phyloP scores from a whole-genome alignment of 2,329 filamentous ascomycete genomes.

The Sclerotinia nivalis region DNA sequence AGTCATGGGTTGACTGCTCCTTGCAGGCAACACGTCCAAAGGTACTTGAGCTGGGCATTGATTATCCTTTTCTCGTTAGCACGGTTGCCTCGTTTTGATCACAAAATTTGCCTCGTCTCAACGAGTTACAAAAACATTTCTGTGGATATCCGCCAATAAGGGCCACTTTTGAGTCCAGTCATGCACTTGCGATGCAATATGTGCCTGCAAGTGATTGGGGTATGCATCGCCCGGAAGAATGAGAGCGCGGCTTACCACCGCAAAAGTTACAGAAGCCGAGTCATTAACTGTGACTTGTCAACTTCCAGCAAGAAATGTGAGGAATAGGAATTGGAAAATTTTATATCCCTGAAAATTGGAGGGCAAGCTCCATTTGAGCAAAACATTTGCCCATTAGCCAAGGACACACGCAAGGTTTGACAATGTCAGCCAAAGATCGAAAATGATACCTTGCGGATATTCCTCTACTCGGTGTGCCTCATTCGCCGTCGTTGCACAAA shows the following conservation, averaged over 20 bases:
- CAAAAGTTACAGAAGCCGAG: conserved; percentile 16
- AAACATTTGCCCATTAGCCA: neutral
- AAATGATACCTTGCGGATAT: conserved; percentile 1
- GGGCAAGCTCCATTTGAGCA: conserved; percentile 1
- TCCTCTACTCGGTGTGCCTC: conserved; percentile 13
- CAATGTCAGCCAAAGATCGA: conserved; percentile 2
- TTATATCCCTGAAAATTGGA: neutral
- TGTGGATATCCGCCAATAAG: conserved; percentile 22
- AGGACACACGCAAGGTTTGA: neutral
- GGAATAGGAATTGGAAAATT: neutral
- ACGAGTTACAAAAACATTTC: conserved; percentile 24
- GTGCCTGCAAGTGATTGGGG: conserved; percentile 23
- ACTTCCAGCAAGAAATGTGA: neutral
- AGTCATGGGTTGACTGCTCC: conserved; percentile 29
- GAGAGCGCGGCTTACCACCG: conserved; percentile 4
- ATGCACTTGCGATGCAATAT: conserved; percentile 20
- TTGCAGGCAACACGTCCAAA: conserved; percentile 25
- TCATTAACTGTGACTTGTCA: conserved; percentile 5
- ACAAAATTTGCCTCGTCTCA: conserved; percentile 25
- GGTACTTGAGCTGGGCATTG: conserved; percentile 27
- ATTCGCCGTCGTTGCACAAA: conserved; percentile 8
- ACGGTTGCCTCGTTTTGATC: conserved; percentile 34
- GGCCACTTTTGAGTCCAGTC: neutral
- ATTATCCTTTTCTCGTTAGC: conserved; percentile 28
- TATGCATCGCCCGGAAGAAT: conserved; percentile 13